These are phyloP conservation scores for Pyrenochaeta sp. DNA, from an alignment of 2,329 filamentous ascomycete species.

Conservation along the genomic window DNA sequence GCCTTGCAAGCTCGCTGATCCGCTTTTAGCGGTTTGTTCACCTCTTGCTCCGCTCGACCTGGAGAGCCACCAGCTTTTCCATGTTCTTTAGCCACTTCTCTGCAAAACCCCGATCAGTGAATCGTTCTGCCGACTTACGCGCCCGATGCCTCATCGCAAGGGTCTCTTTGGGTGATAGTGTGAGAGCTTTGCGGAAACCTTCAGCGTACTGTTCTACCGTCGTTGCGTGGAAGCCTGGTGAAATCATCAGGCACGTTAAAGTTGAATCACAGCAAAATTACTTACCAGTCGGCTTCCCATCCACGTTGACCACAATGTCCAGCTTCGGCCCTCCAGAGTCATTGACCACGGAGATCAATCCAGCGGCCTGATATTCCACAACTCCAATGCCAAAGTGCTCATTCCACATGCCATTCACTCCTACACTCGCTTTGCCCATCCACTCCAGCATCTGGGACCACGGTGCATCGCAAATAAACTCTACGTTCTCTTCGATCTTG, in stretches of 20 bases:
- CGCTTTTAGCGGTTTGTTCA: background rate
- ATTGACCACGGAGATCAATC: slow-evolving; percentile 91
- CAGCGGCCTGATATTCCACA: slow-evolving; percentile 96
- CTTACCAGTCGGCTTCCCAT: slow-evolving; percentile 79
- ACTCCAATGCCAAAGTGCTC: slow-evolving; percentile 99
- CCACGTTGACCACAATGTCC: slow-evolving; percentile 86
- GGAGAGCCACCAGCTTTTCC: slow-evolving; percentile 70
- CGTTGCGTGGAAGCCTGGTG: slow-evolving; percentile 82
- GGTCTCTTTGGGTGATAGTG: slow-evolving; percentile 69
- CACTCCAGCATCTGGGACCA: slow-evolving; percentile 88
- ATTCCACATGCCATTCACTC: slow-evolving; percentile 99
- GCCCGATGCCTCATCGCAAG: slow-evolving; percentile 79
- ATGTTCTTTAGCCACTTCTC: slow-evolving; percentile 80
- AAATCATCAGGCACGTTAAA: slow-evolving; percentile 9
- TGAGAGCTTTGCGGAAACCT: slow-evolving; percentile 80
- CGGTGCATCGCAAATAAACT: slow-evolving; percentile 88
- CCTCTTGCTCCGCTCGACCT: slow-evolving; percentile 25
- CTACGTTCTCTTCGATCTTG: slow-evolving; percentile 77
- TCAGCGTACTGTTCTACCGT: slow-evolving; percentile 80
- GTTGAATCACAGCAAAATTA: background rate
- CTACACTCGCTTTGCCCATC: slow-evolving; percentile 78
- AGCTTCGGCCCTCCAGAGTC: slow-evolving; percentile 90
- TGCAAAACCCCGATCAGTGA: slow-evolving; percentile 87
- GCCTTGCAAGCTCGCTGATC: background rate
- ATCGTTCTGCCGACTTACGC: slow-evolving; percentile 78